Evolutionary conservation across 2,329 filamentous ascomycete species (phyloP).

Genomic region (Colletotrichum truncatum): DNA sequence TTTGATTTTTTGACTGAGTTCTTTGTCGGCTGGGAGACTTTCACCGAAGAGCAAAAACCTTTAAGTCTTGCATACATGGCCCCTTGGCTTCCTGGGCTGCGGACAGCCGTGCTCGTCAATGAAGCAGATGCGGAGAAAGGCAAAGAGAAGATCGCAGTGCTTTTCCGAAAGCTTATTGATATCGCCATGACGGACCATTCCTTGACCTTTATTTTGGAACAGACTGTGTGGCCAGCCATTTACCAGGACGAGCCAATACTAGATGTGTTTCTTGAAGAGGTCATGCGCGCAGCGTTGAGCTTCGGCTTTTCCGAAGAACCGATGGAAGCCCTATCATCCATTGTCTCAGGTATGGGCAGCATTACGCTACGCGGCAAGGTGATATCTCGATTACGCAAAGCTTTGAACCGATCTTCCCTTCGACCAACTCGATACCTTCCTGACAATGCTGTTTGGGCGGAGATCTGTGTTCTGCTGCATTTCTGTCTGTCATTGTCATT

Average conservation of each 20-base stretch:
- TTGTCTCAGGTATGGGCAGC: slow-evolving; percentile 70
- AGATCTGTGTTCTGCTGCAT: slow-evolving; percentile 73
- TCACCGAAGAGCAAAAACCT: slow-evolving; percentile 73
- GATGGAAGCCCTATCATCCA: slow-evolving; percentile 68
- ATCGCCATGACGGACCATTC: slow-evolving; percentile 69
- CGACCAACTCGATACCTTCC: slow-evolving; percentile 72
- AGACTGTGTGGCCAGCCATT: slow-evolving; percentile 72
- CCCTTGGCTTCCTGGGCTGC: slow-evolving; percentile 71
- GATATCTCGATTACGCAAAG: slow-evolving; percentile 72
- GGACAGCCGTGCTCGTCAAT: slow-evolving; percentile 65
- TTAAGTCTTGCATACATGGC: slow-evolving; percentile 76
- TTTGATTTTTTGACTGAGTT: slow-evolving; percentile 78
- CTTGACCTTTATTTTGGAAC: slow-evolving; percentile 68
- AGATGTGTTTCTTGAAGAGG: slow-evolving; percentile 74
- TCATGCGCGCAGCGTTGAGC: slow-evolving; percentile 69
- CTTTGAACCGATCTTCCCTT: slow-evolving; percentile 72
- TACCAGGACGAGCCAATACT: slow-evolving; percentile 71
- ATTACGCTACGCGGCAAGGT: slow-evolving; percentile 73
- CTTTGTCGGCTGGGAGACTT: slow-evolving; percentile 77
- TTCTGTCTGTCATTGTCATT: slow-evolving; percentile 75
- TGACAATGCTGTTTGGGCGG: slow-evolving; percentile 75
- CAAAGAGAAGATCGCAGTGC: slow-evolving; percentile 68
- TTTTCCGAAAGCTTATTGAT: slow-evolving; percentile 75
- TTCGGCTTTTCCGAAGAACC: slow-evolving; percentile 67
- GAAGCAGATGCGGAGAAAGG: slow-evolving; percentile 73